Percentiles rank a stretch among this genome's conserved stretches.
These are phyloP conservation scores for Gastrodia elata DNA, from an alignment of 106 monocot species.

Conservation along the genomic window DNA sequence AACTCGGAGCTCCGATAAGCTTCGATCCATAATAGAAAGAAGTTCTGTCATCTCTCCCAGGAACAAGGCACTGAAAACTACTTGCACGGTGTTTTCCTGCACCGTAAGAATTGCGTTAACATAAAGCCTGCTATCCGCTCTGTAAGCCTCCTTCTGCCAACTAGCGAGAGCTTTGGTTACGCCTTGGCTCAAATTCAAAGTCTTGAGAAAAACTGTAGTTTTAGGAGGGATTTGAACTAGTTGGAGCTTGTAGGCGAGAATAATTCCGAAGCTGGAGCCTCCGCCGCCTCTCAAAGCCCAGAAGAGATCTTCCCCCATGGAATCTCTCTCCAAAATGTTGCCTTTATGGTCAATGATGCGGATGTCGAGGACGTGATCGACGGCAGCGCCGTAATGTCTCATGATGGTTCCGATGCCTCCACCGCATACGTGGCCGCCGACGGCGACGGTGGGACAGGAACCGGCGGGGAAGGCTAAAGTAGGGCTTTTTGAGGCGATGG, in stretches of 20 bases:
- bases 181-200: slow-evolving; percentile 3
- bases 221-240: slow-evolving; percentile 24
- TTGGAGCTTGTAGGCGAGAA: slow-evolving; percentile 34
- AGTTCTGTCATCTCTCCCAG: slow-evolving; percentile 26
- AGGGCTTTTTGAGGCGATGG: slow-evolving; percentile 15
- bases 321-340: slow-evolving; percentile 16
- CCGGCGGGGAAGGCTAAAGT: slow-evolving; percentile 33
- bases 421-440: slow-evolving; percentile 45
- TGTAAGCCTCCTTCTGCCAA: slow-evolving; percentile 37
- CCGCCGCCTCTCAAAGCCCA: slow-evolving; percentile 60
- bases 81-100: not conserved
- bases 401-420: slow-evolving; percentile 38
- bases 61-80: slow-evolving; percentile 23
- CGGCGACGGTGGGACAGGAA: slow-evolving; percentile 34
- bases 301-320: slow-evolving; percentile 61
- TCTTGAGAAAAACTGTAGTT: slow-evolving; percentile 22
- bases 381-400: slow-evolving; percentile 32
- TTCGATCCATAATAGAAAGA: slow-evolving; percentile 5
- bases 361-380: slow-evolving; percentile 33
- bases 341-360: slow-evolving; percentile 28
- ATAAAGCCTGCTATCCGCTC: slow-evolving; percentile 19
- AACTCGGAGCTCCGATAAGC: slow-evolving; percentile 25
- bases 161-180: slow-evolving; percentile 18
- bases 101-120: slow-evolving; percentile 8
- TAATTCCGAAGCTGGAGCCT: slow-evolving; percentile 38